These are phyloP conservation scores for Datisca glomerata DNA, from an alignment of 306 rosid genomes.

Conservation along the genomic window DNA sequence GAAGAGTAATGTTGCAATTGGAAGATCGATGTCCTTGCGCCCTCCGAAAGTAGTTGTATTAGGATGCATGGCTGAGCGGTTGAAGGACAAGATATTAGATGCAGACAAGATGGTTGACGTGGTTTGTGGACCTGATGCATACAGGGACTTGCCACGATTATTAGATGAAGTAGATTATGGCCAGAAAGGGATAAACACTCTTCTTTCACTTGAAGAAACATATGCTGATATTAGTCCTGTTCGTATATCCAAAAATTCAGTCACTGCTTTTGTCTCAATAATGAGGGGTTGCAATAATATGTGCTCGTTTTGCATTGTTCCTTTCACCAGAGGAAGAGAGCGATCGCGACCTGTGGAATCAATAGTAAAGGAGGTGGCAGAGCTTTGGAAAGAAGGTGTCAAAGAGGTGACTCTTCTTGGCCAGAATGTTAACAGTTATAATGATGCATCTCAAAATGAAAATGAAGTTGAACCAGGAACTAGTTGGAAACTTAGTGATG, in stretches of 20 bases:
- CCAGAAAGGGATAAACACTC: slow-evolving; percentile 90
- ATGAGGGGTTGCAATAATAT: slow-evolving; percentile 99
- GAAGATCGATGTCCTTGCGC: slow-evolving; percentile 53
- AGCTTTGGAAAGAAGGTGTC: slow-evolving; percentile 84
- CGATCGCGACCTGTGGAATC: slow-evolving; percentile 90
- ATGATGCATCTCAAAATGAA: slow-evolving; percentile 54
- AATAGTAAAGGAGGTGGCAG: slow-evolving; percentile 78
- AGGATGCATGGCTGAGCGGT: slow-evolving; percentile 99
- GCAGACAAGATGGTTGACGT: slow-evolving; percentile 97
- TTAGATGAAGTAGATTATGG: slow-evolving; percentile 87
- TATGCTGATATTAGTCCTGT: slow-evolving; percentile 92
- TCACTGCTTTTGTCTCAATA: slow-evolving; percentile 80
- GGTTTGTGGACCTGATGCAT: slow-evolving; percentile 96
- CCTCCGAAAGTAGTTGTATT: slow-evolving; percentile 93
- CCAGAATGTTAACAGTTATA: slow-evolving; percentile 93
- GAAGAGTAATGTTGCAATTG: slow-evolving; percentile 71
- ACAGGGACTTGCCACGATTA: slow-evolving; percentile 76
- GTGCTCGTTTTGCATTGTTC: slow-evolving; percentile 96
- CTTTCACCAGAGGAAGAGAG: slow-evolving; percentile 94
- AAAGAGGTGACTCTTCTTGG: slow-evolving; percentile 96
- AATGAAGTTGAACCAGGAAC: slow-evolving; percentile 49
- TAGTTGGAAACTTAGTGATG: slow-evolving; percentile 79
- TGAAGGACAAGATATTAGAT: slow-evolving; percentile 88
- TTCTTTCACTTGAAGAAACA: slow-evolving; percentile 94
- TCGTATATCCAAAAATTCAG: slow-evolving; percentile 67